Base-by-base conservation (phyloP, 23 red algal species). In the Agarophyton chilense region DNA sequence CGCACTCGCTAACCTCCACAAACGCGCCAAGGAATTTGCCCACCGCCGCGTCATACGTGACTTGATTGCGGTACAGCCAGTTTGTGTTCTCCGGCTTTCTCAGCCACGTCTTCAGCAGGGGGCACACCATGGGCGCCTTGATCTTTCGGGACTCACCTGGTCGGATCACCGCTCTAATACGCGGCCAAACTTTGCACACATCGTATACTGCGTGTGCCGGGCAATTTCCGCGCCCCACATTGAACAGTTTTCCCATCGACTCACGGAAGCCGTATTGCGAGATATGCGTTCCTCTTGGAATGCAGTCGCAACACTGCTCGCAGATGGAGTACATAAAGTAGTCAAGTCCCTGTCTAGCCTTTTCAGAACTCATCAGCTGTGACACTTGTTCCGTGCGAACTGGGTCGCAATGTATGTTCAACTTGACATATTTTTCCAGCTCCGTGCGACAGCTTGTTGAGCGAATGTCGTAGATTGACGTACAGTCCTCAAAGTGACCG, bases 321-420 rank as follows among this genome's bases (percentile, higher is more conserved):
- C 66, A 77, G 21, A 88, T 58, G 6, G 67, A 74, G 67, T 88
- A 88, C 17, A 77, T 61, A 29, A 88, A 88, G 65, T 88, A 88
- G 50, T 88, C 83, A 33, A 88, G 38, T 17, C 41, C 83, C 22
- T 57, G 74, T n/a, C 74, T 38, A 8, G 49, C 49, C 33, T 21
- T 54, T 26, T 66, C 39, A 58, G 41, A 58, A 2, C 17, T 57
- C 41, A 41, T 49, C 11, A 65, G 33, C 18, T 81, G 35, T 4
- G 38, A 38, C 4, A 79, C 73, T 26, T 80, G 86, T 26, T 72
- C 24, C 6, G 74, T 74, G 26, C 86, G 86, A 31, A 79, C 73
- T 29, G 72, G 73, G 61, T 90, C 86, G 40, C 86, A 90, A 41
- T 79, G 52, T 19, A 49, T 54, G 61, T 90, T 90, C 31, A 79